phyloP scores from a whole-genome alignment of 352 stramenopile species.

The Phytophthora lateralis region DNA sequence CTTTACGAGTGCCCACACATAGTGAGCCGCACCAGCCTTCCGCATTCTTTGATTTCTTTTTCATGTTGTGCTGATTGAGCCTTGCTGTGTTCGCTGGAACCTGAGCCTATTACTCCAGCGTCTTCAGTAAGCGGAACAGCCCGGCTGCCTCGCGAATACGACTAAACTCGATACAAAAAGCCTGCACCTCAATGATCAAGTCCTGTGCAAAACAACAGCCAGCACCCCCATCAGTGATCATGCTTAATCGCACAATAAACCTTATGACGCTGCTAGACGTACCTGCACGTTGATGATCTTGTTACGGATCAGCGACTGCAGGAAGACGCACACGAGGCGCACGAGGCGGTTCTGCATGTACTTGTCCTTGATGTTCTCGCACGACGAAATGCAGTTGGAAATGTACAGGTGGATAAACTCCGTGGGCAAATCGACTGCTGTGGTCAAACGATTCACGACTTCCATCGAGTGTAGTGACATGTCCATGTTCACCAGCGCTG shows the following conservation, averaged over 20 bases:
- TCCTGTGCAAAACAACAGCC: constrained; percentile 66
- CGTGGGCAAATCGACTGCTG: constrained; percentile 92
- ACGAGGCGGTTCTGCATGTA: constrained; percentile 98
- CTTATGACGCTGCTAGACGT: constrained; percentile 20
- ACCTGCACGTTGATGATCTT: constrained; percentile 98
- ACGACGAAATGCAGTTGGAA: constrained; percentile 98
- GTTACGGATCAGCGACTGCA: constrained; percentile 98
- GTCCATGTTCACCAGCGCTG: constrained; percentile 97
- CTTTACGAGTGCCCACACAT: constrained; percentile 37
- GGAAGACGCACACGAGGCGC: constrained; percentile 97
- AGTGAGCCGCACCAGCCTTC: constrained; percentile 25
- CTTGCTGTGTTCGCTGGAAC: constrained; percentile 34
- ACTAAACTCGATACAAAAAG: constrained; percentile 99
- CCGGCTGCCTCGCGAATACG: constrained; percentile 96
- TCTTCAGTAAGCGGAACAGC: constrained; percentile 98
- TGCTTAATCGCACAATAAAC: neutral
- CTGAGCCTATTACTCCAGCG: constrained; percentile 85
- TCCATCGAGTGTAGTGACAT: constrained; percentile 99
- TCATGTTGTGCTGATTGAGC: constrained; percentile 27
- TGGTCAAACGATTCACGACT: constrained; percentile 94
- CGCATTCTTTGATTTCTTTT: constrained; percentile 29
- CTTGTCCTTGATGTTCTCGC: constrained; percentile 98
- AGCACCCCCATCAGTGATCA: constrained; percentile 27
- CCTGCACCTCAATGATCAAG: constrained; percentile 98
- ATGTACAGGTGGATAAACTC: constrained; percentile 99